Percentiles rank a stretch among this genome's conserved stretches.
These are phyloP conservation scores for Phytophthora hibernalis DNA, from an alignment of 352 stramenopile genomes.

Conservation along the genomic window DNA sequence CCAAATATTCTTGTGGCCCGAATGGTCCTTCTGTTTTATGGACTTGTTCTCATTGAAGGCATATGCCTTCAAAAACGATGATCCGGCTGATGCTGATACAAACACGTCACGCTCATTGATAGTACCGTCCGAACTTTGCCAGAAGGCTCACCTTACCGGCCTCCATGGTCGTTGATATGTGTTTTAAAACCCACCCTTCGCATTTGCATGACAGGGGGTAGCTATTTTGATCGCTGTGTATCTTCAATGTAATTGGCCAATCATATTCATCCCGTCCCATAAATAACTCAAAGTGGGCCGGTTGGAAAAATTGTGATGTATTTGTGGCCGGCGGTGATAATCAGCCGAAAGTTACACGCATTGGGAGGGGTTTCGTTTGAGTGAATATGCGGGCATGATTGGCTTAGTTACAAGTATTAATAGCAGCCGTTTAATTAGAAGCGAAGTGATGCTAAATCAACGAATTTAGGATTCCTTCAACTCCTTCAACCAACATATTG, in stretches of 20 bases:
- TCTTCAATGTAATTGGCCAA: neutral
- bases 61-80: conserved; percentile 1
- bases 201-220: too few species aligned
- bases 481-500: too few species aligned
- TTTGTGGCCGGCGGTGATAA: neutral
- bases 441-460: too few species aligned
- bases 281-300: neutral
- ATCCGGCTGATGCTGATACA: neutral
- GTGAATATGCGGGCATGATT: too few species aligned
- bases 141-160: neutral
- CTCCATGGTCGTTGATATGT: neutral
- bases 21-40: neutral
- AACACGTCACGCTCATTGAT: conserved; percentile 6
- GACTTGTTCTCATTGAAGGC: conserved; percentile 23
- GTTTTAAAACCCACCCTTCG: too few species aligned
- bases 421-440: too few species aligned
- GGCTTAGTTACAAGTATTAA: too few species aligned
- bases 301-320: too few species aligned
- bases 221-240: too few species aligned
- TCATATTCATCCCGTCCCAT: neutral
- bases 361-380: too few species aligned
- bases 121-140: neutral
- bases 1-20: conserved; percentile 2
- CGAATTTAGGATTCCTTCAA: too few species aligned
- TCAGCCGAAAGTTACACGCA: too few species aligned